Conservation (phyloP, 148 eudicot genomes). For the Agrostemma githago region DNA sequence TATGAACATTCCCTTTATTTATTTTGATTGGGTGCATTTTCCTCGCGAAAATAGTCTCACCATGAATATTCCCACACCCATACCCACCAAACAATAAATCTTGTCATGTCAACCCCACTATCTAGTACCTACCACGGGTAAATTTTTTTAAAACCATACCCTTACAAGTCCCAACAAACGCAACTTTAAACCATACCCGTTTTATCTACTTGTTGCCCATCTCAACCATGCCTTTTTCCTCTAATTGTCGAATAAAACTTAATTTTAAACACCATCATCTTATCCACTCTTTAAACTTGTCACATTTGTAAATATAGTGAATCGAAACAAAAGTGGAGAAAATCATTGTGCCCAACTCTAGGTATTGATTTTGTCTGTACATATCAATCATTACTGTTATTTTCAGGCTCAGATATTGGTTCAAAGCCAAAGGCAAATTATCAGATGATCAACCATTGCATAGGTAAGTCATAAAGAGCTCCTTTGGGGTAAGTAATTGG, state of each 20-base stretch:
- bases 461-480: slow-evolving; percentile 40
- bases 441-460: slow-evolving; percentile 99
- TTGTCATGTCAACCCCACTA: no score
- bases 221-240: no score
- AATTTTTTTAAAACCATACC: no score
- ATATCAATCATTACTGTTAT: background rate
- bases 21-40: background rate
- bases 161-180: no score
- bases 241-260: no score
- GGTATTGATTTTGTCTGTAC: background rate
- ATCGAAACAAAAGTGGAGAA: no score
- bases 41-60: background rate
- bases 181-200: no score
- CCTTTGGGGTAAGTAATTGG: background rate
- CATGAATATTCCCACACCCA: no score
- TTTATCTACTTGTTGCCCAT: no score
- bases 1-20: background rate
- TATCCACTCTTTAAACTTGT: background rate
- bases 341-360: background rate
- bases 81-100: no score
- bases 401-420: slow-evolving; percentile 88
- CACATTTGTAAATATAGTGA: background rate
- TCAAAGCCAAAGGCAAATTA: slow-evolving; percentile 82
- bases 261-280: no score
- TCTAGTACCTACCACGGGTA: no score